Conservation (phyloP, 257 asterid genomes). For the Ehretia macrophylla region DNA sequence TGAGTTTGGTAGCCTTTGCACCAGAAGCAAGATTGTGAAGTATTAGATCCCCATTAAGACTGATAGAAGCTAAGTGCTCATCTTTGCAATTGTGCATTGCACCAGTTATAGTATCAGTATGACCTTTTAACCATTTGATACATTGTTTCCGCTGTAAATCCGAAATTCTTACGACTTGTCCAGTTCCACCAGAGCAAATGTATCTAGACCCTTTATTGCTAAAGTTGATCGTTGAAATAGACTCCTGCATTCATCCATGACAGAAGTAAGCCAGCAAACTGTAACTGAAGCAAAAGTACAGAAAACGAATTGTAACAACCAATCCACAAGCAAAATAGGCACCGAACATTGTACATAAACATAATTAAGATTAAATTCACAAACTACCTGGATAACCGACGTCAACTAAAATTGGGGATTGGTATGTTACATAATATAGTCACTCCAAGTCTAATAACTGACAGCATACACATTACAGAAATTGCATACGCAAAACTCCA, state of each 20-base stretch:
- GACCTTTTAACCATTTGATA: conserved; percentile 96
- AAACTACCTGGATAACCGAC: no score
- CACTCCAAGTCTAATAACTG: no score
- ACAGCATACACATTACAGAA: no score
- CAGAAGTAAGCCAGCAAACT: neutral
- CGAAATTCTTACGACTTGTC: conserved; percentile 93
- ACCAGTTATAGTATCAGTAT: conserved; percentile 78
- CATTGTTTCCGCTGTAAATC: conserved; percentile 94
- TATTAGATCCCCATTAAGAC: conserved; percentile 91
- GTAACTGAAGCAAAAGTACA: no score
- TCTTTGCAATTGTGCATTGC: conserved; percentile 95
- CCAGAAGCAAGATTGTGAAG: conserved; percentile 98
- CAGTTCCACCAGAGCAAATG: conserved; percentile 92
- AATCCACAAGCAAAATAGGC: no score
- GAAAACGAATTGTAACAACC: no score
- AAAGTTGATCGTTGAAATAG: conserved; percentile 78
- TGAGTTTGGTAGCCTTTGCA: conserved; percentile 83
- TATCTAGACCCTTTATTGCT: conserved; percentile 94
- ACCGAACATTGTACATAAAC: neutral
- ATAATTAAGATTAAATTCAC: no score
- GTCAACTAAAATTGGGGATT: no score
- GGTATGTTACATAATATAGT: no score
- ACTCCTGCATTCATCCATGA: conserved; percentile 38
- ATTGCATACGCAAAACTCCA: no score
- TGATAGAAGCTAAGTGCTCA: conserved; percentile 93